Conservation (phyloP, 2,329 filamentous ascomycete genomes). For the Stachybotrys echinatus region DNA sequence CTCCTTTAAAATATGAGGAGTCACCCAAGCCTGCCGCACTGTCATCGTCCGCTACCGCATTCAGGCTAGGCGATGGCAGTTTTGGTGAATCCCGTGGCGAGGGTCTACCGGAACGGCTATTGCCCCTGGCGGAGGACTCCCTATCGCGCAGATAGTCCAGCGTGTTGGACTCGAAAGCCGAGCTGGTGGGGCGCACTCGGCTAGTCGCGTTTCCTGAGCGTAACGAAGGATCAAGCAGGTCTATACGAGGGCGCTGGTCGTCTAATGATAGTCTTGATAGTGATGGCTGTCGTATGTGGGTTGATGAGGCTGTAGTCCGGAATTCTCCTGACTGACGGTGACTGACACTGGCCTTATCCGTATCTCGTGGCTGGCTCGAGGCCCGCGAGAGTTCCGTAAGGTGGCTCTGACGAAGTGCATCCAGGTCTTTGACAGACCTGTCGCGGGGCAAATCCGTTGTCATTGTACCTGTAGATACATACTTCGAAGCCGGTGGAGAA, state of each 20-base stretch:
- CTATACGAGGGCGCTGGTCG: slow-evolving; percentile 17
- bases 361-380: slow-evolving; percentile 18
- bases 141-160: slow-evolving; percentile 76
- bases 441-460: slow-evolving; percentile 56
- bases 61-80: slow-evolving; percentile 35
- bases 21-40: slow-evolving; percentile 52
- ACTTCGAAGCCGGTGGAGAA: slow-evolving; percentile 32
- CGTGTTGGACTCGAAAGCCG: slow-evolving; percentile 71
- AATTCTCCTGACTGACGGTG: slow-evolving; percentile 13
- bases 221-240: slow-evolving; percentile 15
- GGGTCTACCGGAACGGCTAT: slow-evolving; percentile 17
- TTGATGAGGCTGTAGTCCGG: slow-evolving; percentile 10
- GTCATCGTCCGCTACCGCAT: slow-evolving; percentile 22
- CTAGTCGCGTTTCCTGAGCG: slow-evolving; percentile 25
- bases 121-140: slow-evolving; percentile 50
- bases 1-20: slow-evolving; percentile 73
- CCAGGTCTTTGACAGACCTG: slow-evolving; percentile 16
- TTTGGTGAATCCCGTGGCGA: slow-evolving; percentile 15
- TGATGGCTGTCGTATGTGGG: slow-evolving; percentile 18
- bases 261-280: slow-evolving; percentile 19
- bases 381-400: slow-evolving; percentile 18
- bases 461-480: slow-evolving; percentile 69
- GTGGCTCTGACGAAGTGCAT: slow-evolving; percentile 12
- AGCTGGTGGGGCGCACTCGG: slow-evolving; percentile 71
- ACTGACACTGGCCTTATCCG: slow-evolving; percentile 9